These are phyloP conservation scores for Betula pendula DNA, from an alignment of 306 rosid species.

Conservation along the genomic window DNA sequence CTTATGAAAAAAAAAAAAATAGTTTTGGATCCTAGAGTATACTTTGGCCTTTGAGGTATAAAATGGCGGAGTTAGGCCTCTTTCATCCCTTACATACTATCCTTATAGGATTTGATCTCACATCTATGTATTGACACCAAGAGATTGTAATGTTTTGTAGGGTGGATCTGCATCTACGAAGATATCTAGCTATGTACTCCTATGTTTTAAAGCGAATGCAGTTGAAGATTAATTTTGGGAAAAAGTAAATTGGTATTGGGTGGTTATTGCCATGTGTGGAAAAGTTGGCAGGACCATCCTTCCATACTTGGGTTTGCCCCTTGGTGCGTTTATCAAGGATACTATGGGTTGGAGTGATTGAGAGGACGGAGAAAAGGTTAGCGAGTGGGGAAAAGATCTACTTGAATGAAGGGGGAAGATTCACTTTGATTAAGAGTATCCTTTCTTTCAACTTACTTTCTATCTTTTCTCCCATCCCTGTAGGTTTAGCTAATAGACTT, in stretches of 20 bases:
- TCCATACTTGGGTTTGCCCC: not conserved
- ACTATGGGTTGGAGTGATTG: not conserved
- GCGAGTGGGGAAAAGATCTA: not conserved
- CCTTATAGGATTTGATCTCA: not conserved
- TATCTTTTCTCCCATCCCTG: not conserved
- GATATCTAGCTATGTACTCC: not conserved
- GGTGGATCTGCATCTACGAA: not conserved
- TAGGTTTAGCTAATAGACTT: not conserved
- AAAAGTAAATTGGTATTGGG: too few relatives aligned
- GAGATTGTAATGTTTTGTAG: not conserved
- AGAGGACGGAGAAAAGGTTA: not conserved
- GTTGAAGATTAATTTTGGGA: too few relatives aligned
- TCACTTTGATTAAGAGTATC: not conserved
- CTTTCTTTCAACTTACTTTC: not conserved
- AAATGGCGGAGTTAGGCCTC: not conserved
- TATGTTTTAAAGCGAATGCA: too few relatives aligned
- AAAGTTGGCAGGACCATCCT: not conserved
- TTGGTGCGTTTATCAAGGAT: not conserved
- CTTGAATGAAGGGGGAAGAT: not conserved
- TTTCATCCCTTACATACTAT: not conserved
- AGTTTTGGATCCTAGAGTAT: not conserved
- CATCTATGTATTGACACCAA: not conserved
- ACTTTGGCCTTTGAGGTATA: not conserved
- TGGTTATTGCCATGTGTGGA: too few relatives aligned
- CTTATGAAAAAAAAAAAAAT: too few relatives aligned